Evolutionary conservation across 192 early-diverging fungal genomes (phyloP).

Genomic region (Coemansia sp.): DNA sequence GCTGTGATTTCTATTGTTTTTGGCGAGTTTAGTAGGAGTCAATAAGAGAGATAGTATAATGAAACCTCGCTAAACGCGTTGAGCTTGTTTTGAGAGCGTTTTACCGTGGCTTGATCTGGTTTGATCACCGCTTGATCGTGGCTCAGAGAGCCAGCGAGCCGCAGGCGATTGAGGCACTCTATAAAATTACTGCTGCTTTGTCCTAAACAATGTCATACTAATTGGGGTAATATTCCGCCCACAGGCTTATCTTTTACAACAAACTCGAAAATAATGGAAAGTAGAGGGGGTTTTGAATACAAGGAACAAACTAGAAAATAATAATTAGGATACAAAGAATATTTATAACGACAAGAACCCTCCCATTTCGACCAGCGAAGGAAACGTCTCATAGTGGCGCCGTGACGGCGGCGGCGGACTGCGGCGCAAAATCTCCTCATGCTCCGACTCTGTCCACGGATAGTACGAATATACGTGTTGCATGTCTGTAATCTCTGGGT

Average conservation of each 20-base stretch:
- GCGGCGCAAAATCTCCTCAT: conserved; percentile 41
- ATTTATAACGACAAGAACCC: conserved; percentile 37
- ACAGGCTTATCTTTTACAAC: no score
- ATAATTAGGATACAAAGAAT: background rate
- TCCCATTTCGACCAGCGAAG: conserved; percentile 52
- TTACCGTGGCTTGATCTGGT: no score
- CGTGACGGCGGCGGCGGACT: conserved; percentile 44
- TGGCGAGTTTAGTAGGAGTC: no score
- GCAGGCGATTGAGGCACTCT: no score
- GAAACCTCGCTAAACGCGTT: background rate
- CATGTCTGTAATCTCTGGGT: conserved; percentile 23
- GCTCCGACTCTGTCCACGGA: conserved; percentile 48
- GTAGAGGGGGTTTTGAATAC: background rate
- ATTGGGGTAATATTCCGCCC: background rate
- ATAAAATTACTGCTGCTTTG: background rate
- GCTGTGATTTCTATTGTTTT: no score
- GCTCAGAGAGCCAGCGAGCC: no score
- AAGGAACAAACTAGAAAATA: background rate
- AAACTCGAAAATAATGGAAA: background rate
- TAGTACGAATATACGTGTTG: conserved; percentile 48
- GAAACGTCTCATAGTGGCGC: conserved; percentile 48
- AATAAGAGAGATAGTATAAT: no score
- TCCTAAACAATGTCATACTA: background rate
- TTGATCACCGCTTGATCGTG: no score
- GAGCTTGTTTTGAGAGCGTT: background rate